Evolutionary conservation across 2,329 filamentous ascomycete species (phyloP).

Genomic region (Fusarium multiceps): DNA sequence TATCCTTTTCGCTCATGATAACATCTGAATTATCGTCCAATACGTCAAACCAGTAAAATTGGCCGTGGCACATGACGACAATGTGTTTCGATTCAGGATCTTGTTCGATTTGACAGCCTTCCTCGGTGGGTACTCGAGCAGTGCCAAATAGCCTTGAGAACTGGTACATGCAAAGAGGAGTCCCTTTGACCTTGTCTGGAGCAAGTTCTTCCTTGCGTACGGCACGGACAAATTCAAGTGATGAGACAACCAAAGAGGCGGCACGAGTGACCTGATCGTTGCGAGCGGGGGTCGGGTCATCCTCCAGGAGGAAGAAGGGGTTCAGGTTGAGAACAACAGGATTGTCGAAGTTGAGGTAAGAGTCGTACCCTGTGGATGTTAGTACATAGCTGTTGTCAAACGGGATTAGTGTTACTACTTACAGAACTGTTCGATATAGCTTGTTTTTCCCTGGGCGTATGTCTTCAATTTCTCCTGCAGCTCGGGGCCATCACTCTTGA

Average conservation of each 20-base stretch:
- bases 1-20: constrained; percentile 96
- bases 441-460: constrained; percentile 90
- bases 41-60: constrained; percentile 99
- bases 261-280: constrained; percentile 97
- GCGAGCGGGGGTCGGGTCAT: constrained; percentile 94
- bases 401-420: constrained; percentile 37
- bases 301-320: constrained; percentile 96
- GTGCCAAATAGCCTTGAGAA: constrained; percentile 96
- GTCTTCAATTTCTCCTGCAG: constrained; percentile 90
- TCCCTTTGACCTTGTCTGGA: constrained; percentile 85
- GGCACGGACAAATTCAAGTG: constrained; percentile 90
- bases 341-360: constrained; percentile 97
- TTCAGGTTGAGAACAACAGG: constrained; percentile 97
- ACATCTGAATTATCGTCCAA: constrained; percentile 93
- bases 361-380: constrained; percentile 84
- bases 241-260: constrained; percentile 89
- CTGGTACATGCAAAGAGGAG: constrained; percentile 96
- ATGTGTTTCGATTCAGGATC: constrained; percentile 94
- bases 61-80: constrained; percentile 91
- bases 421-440: constrained; percentile 99
- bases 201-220: constrained; percentile 93
- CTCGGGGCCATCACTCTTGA: constrained; percentile 81
- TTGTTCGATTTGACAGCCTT: constrained; percentile 95
- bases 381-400: background rate
- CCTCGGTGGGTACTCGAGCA: constrained; percentile 90